These are phyloP conservation scores for Dorcoceras hygrometricum DNA, from an alignment of 257 asterid species.

Conservation along the genomic window DNA sequence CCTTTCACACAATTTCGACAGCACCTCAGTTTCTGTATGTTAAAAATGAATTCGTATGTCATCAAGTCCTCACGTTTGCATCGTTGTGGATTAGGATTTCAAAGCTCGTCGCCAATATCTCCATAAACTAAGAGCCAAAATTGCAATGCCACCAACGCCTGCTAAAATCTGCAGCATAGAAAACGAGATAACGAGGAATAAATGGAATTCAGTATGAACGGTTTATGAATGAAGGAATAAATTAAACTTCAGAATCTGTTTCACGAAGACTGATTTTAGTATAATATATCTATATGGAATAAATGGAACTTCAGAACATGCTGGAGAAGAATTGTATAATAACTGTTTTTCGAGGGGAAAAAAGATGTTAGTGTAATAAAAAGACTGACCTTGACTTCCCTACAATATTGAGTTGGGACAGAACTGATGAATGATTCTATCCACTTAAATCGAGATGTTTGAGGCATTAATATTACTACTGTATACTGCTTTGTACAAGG, in stretches of 20 bases:
- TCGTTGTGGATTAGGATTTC: conserved; percentile 31
- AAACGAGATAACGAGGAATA: not conserved
- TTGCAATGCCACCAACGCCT: conserved; percentile 61
- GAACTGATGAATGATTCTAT: conserved; percentile 47
- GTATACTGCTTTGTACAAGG: conserved; percentile 90
- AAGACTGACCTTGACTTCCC: conserved; percentile 68
- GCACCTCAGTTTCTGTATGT: not conserved
- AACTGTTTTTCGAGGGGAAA: not conserved
- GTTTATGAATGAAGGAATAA: too few relatives aligned
- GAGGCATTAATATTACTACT: conserved; percentile 93
- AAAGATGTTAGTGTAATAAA: not conserved
- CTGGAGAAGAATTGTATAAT: not conserved
- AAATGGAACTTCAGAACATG: not conserved
- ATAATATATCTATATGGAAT: not conserved
- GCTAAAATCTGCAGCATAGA: conserved; percentile 57
- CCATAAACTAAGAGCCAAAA: conserved; percentile 64
- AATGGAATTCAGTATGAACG: too few relatives aligned
- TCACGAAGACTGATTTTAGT: not conserved
- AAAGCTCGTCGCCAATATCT: conserved; percentile 51
- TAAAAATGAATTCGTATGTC: not conserved
- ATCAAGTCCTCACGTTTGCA: conserved; percentile 16
- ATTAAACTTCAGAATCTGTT: not conserved
- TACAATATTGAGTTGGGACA: conserved; percentile 30
- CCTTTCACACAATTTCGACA: not conserved
- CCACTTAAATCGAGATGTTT: conserved; percentile 52